phyloP scores from a whole-genome alignment of 1,139 yeast species.

The Sugiyamaella paludigena region DNA sequence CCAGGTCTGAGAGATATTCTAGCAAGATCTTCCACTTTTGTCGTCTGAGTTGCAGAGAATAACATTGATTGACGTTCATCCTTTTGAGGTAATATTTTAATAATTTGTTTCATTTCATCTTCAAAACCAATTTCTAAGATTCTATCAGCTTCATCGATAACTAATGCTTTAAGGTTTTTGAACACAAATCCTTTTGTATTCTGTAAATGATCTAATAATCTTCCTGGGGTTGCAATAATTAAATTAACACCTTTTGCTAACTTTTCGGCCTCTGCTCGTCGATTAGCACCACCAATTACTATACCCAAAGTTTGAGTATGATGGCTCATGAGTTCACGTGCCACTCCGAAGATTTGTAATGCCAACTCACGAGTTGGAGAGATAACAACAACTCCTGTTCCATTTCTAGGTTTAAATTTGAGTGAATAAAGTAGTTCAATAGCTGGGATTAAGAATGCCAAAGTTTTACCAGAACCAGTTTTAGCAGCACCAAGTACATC shows the following conservation, averaged over 20 bases:
- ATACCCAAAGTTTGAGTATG: slow-evolving; percentile 95
- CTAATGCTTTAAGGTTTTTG: slow-evolving; percentile 88
- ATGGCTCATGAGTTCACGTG: slow-evolving; percentile 84
- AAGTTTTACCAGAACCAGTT: slow-evolving; percentile 96
- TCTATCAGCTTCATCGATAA: slow-evolving; percentile 97
- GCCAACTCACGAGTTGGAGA: slow-evolving; percentile 94
- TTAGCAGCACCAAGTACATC: slow-evolving; percentile 98
- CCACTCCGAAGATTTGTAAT: slow-evolving; percentile 94
- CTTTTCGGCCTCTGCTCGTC: slow-evolving; percentile 96
- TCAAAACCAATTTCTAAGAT: slow-evolving; percentile 96
- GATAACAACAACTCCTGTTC: slow-evolving; percentile 84
- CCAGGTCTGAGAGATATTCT: slow-evolving; percentile 94
- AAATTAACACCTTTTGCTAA: slow-evolving; percentile 89
- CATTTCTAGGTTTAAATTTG: slow-evolving; percentile 88
- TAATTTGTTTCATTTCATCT: slow-evolving; percentile 97
- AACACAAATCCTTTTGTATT: slow-evolving; percentile 92
- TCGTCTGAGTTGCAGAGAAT: slow-evolving; percentile 97
- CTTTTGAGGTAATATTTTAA: slow-evolving; percentile 78
- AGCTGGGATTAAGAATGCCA: slow-evolving; percentile 94
- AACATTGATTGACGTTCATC: slow-evolving; percentile 96
- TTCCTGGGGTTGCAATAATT: slow-evolving; percentile 95
- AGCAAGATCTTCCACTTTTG: slow-evolving; percentile 97
- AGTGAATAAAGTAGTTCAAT: slow-evolving; percentile 85
- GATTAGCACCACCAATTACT: slow-evolving; percentile 97
- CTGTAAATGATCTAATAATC: slow-evolving; percentile 92